These are phyloP conservation scores for Vigna mungo DNA, from an alignment of 306 rosid species.

Conservation along the genomic window DNA sequence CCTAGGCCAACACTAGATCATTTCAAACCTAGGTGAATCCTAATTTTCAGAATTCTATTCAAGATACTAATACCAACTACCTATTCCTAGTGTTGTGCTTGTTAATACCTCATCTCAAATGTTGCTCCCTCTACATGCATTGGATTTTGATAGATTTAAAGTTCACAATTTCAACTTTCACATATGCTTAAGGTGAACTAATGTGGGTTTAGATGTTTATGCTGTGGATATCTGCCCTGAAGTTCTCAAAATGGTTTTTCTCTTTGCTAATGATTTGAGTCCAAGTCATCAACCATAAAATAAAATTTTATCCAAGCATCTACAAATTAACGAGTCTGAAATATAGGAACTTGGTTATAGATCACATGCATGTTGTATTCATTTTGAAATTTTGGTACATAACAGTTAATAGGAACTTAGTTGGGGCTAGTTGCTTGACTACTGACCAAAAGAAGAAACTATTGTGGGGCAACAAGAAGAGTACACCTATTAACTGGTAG, in stretches of 20 bases:
- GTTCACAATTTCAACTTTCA: slow-evolving; percentile 31
- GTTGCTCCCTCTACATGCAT: no score
- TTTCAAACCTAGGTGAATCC: no score
- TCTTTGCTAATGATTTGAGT: not conserved
- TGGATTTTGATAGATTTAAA: slow-evolving; percentile 27
- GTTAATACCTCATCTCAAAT: no score
- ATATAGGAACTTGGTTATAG: slow-evolving; percentile 9
- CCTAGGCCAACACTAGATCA: no score
- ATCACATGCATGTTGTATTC: slow-evolving; percentile 26
- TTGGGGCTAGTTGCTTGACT: slow-evolving; percentile 76
- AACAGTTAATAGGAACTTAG: slow-evolving; percentile 84
- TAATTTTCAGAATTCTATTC: no score
- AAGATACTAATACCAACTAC: no score
- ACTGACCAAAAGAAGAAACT: slow-evolving; percentile 98
- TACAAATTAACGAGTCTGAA: not conserved
- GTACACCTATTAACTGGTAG: no score
- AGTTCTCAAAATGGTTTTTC: not conserved
- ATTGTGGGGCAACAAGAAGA: slow-evolving; percentile 92
- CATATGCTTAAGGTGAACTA: slow-evolving; percentile 31
- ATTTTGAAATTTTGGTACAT: slow-evolving; percentile 43
- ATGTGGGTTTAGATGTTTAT: slow-evolving; percentile 20
- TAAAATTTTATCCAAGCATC: not conserved
- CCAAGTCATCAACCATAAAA: not conserved
- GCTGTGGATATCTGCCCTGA: slow-evolving; percentile 4
- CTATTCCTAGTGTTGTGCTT: no score